Conservation (phyloP, 176 grass and related monocot species). For the Lolium multiflorum region DNA sequence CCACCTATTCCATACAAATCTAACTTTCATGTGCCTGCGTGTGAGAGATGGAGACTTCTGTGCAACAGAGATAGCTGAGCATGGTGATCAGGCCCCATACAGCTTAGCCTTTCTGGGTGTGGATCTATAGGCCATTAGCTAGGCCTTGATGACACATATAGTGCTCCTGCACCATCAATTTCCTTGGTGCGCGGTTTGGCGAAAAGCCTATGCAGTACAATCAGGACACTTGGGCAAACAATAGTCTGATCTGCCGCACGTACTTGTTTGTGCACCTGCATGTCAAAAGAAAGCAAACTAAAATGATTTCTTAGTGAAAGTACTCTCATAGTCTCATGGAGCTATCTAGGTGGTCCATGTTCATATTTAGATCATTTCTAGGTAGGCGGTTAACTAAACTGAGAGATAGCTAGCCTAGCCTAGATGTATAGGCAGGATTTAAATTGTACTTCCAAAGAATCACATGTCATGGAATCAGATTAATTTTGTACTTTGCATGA, state of each 20-base stretch:
- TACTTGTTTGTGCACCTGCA: constrained; percentile 26
- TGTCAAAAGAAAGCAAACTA: constrained; percentile 17
- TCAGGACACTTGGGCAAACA: constrained; percentile 20
- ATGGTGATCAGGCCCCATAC: constrained; percentile 32
- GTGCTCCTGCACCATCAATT: constrained; percentile 33
- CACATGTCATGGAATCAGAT: constrained; percentile 3
- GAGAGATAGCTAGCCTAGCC: not conserved
- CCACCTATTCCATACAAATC: constrained; percentile 44
- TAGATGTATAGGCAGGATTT: constrained; percentile 16
- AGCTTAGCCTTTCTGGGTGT: constrained; percentile 35
- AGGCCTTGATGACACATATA: constrained; percentile 8
- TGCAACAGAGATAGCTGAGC: not conserved
- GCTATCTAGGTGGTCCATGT: constrained; percentile 24
- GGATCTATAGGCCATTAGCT: constrained; percentile 10
- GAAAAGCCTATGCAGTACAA: constrained; percentile 48
- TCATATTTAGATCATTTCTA: constrained; percentile 10
- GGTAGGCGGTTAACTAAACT: constrained; percentile 17
- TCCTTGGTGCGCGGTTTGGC: constrained; percentile 49
- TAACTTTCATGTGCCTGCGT: not conserved
- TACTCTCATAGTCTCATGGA: constrained; percentile 13
- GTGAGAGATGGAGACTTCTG: not conserved
- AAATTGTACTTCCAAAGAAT: constrained; percentile 43
- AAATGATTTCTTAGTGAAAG: constrained; percentile 5
- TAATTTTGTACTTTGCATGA: constrained; percentile 26
- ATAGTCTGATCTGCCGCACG: constrained; percentile 22